Evolutionary conservation across 1,139 yeast genomes (phyloP), one percentile per base, ranked within the genome.

Genomic region (Meyerozyma elateridarum): DNA sequence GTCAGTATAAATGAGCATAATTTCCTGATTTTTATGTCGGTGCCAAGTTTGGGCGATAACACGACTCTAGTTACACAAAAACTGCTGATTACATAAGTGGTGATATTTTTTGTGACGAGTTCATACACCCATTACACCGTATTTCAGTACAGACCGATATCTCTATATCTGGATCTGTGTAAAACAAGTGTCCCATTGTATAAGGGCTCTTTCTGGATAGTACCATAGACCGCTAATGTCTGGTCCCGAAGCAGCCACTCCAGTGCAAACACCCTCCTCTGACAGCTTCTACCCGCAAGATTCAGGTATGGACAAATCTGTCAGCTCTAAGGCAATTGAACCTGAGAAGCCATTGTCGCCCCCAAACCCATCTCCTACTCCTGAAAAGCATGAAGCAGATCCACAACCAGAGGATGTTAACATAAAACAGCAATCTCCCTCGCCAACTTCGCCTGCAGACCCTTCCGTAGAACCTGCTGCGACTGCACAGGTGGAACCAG

Each of bases 341-440:
- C 56, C 60, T 0, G 62, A 59, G 34, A 60, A 61, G 40, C 73
- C 72, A 4, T 61, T 66, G 30, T 63, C 70, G 27, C 71, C 73
- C 4, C 73, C 73, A 5, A 61, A 63, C 35, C 72, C 71, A 3
- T 59, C 69, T 4, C 73, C 72, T 6, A 55, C 64, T 29, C 71
- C 72, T 0, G 67, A 60, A 35, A 62, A 63, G 42, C 62, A 59
- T 37, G 27, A 24, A 8, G n/a, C n/a, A n/a, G n/a, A n/a, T n/a
- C n/a, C n/a, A n/a, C n/a, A n/a, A n/a, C n/a, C n/a, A n/a, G n/a
- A n/a, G n/a, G n/a, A n/a, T n/a, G n/a, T n/a, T n/a, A n/a, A n/a
- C n/a, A 40, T 36, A n/a, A 45, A 38, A n/a, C 40, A 30, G 6
- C 52, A 41, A 4, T 28, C 43, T 9, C 57, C 59, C 41, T 48